Base-by-base conservation (phyloP, 441 rosid genomes). In the Hypseocharis bilobata region DNA sequence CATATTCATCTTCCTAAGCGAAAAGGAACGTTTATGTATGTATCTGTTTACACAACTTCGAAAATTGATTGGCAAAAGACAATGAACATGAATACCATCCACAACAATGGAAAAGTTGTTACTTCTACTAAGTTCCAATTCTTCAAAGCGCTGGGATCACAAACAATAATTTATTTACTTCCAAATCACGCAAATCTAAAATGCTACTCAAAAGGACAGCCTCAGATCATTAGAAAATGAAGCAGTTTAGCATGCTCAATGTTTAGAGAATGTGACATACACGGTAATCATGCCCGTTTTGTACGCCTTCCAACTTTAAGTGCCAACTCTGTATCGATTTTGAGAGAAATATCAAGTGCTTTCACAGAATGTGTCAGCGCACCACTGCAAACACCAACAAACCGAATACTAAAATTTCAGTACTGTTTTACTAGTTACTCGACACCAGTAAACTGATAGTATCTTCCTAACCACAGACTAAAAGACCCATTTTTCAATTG, bases 341-440 rank as follows among this genome's bases (percentile, higher is more conserved):
- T 93, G 69, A 88, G 87, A 51, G 97, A 93, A 74, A 93, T 86
- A 47, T 91, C 97, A 13, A 93, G 85, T 0, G 97, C 97, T 78
- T 84, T 87, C 0, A 92, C 96, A 7, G 94, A 92, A 81, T 92
- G 96, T 0, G 98, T 92, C 59, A 92, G 70, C 23, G 92, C 96
- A 2, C 96, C 98, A 20, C 96, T 92, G 84, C 77, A 80, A 73
- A 51, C 26, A 76, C 51, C 40, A 49, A 38, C 40, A 49, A 38
- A 62, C 7, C 29, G 28, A 25, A 60, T 16, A 52, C 34, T 47
- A 11, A 1, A 68, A 63, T 55, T 44, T 27, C 28, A 29, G 7
- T 4, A 34, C 17, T 22, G 3, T 10, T 22, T 57, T 20, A 19
- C 0, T 13, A 3, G 56, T 40, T 38, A 65, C 4, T 52, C 22